Evolutionary conservation across 345 rosid species (phyloP), one percentile per base, ranked within the genome.

Genomic region (Acer yangbiense): DNA sequence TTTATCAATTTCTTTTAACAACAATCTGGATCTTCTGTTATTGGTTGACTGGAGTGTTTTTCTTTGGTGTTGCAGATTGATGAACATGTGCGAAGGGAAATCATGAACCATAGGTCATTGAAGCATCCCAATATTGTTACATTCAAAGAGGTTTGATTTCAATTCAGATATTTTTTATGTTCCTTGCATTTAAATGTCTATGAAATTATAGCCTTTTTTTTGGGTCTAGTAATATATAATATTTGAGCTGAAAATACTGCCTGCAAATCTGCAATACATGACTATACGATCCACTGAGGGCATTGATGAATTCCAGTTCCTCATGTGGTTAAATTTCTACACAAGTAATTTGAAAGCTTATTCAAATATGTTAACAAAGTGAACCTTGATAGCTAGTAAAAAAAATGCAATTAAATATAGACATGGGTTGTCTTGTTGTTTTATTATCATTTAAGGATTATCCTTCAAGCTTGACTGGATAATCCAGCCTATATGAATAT

Each of bases 81-180:
- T 80, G 94, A 90, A 76, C 91, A 88, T 79, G 92, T 90, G 61
- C 85, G 84, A 41, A 88, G 96, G 85, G 94, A 91, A 85, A 91
- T 91, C 82, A 86, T 88, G 84, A 91, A 90, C 73, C 96, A 90
- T 62, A 90, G 96, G 80, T 88, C 94, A n/a, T 81, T 88, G 46
- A 87, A 85, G 73, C 96, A 90, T 77, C 91, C 96, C 21, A 91
- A 91, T 82, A 91, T 88, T 29, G 83, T 91, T 69, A 86, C 90
- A 62, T 90, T 91, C 75, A 91, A 91, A 70, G 96, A 91, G 92
- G 95, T 75, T 25, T 60, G 72, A 23, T 46, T 21, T 41, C 61
- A 18, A n/a, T 18, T 46, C 46, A 25, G 12, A 27, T 35, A 7
- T 32, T 41, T 41, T 17, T 68, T 41, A 14, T 74, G 44, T 18